Base-by-base conservation (phyloP, 2,329 filamentous ascomycete species). In the Cordyceps tenuipes region DNA sequence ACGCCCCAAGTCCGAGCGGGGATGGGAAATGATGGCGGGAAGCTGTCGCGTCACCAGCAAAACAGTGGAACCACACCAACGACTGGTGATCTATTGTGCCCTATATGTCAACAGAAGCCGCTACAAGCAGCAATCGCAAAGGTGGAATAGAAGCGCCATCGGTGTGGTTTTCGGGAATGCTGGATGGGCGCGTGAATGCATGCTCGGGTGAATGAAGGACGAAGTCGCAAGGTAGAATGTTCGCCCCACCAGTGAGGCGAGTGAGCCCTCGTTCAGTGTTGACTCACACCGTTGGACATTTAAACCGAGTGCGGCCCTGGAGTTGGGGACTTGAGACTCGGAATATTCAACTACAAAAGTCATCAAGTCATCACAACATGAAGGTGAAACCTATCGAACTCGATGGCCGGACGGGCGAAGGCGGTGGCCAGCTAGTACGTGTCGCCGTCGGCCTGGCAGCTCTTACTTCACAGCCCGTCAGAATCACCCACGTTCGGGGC, bases 401-500 rank as follows among this genome's bases (percentile, higher is more conserved):
- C 2, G 82, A 85, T 64, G 84, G 83, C 17, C 71, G 76, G 13
- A 81, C 77, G 0, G 83, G 83, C 1, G 83, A 86, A 66, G 84
- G 84, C 5, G 84, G 83, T 4, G 84, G 84, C 2, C 84, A 87
- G 64, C 70, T 87, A 0, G 78, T 86, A 0, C 73, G 84, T 48
- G 72, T 85, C 1, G 82, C 83, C 2, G 74, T 82, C 41, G 76
- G 76, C 1, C 72, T 87, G 7, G 78, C 83, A 12, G 79, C 84
- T 1, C 75, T 86, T 31, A 80, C 81, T 1, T 75, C 75, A 0
- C 77, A 78, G 59, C 73, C 82, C 0, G 73, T 87, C 34, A 75
- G 74, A 29, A 82, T 87, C 60, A 71, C 71, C 10, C 72, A 85
- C 61, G 76, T 87, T 3, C 72, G 84, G 41, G 83, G 80, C 3